Percentiles rank a stretch among this genome's conserved stretches.
Conservation (phyloP, 2,329 filamentous ascomycete species). For the Curvularia hawaiiensis region DNA sequence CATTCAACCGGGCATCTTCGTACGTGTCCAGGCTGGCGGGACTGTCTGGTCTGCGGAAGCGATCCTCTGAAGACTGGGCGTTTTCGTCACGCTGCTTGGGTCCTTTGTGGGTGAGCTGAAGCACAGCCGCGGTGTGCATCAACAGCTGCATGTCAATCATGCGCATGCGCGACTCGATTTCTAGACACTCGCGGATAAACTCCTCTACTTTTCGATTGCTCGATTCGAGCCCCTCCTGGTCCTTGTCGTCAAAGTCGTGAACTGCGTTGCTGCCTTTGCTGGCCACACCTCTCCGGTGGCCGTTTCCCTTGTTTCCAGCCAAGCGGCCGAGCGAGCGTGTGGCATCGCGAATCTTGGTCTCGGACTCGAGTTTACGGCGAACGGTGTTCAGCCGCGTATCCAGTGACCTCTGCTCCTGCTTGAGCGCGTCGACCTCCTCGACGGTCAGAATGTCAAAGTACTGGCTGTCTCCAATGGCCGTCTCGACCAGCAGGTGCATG, state of each 20-base stretch:
- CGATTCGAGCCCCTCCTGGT: constrained; percentile 74
- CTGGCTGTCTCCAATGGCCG: constrained; percentile 86
- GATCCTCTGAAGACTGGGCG: constrained; percentile 45
- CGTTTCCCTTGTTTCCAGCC: constrained; percentile 64
- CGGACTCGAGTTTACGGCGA: constrained; percentile 81
- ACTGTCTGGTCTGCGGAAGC: constrained; percentile 65
- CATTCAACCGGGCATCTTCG: constrained; percentile 60
- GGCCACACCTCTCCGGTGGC: constrained; percentile 58
- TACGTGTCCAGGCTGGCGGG: constrained; percentile 78
- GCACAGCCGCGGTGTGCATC: constrained; percentile 88
- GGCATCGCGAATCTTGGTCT: constrained; percentile 93
- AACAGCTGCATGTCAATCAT: constrained; percentile 77
- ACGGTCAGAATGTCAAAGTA: constrained; percentile 84
- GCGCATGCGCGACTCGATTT: constrained; percentile 74
- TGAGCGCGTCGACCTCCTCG: constrained; percentile 88
- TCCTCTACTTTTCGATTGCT: constrained; percentile 86
- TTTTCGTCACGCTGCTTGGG: constrained; percentile 63
- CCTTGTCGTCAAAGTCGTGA: constrained; percentile 49
- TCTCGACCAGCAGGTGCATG: constrained; percentile 91
- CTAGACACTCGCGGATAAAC: constrained; percentile 78
- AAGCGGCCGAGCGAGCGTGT: constrained; percentile 84
- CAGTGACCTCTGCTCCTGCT: constrained; percentile 80
- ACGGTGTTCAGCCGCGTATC: constrained; percentile 80
- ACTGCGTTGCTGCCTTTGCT: constrained; percentile 51
- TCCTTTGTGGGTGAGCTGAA: constrained; percentile 86